These are phyloP conservation scores for Talinum fruticosum DNA, from an alignment of 148 eudicot species.

Conservation along the genomic window DNA sequence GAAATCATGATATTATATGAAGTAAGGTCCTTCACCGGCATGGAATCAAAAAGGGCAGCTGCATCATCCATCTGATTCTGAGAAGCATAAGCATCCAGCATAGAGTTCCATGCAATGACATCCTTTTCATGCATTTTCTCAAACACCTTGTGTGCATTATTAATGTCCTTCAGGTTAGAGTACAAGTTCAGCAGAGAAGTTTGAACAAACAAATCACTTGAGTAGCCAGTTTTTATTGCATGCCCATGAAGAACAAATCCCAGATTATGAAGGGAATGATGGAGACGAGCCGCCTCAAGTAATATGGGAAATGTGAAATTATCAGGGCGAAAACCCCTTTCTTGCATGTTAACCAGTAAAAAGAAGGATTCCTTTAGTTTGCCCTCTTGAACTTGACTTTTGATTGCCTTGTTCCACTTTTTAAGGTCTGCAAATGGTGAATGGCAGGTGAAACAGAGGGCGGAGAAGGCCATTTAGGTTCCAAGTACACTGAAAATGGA, in stretches of 20 bases:
- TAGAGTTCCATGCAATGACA: constrained; percentile 38
- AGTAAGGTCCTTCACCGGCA: constrained; percentile 28
- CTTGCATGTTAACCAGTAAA: background rate
- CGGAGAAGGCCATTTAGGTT: constrained; percentile 3
- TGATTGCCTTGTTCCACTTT: constrained; percentile 28
- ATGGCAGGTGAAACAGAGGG: background rate
- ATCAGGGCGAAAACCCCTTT: constrained; percentile 19
- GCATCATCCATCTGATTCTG: constrained; percentile 30
- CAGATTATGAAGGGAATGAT: background rate
- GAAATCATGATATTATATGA: constrained; percentile 40
- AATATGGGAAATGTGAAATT: constrained; percentile 22
- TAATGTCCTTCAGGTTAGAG: constrained; percentile 15
- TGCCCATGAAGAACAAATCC: constrained; percentile 30
- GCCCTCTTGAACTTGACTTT: constrained; percentile 14
- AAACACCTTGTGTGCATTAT: constrained; percentile 25
- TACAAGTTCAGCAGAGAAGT: constrained; percentile 24
- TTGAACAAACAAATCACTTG: constrained; percentile 15
- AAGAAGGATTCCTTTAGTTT: constrained; percentile 13
- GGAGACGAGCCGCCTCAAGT: constrained; percentile 6
- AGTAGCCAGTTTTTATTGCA: constrained; percentile 15
- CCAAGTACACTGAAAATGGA: background rate
- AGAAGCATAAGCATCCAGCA: constrained; percentile 40
- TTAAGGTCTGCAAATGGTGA: constrained; percentile 2
- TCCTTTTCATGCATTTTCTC: constrained; percentile 27
- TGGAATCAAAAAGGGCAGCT: constrained; percentile 26